Conservation (phyloP, 2,329 filamentous ascomycete genomes). For the Thelonectria olida region DNA sequence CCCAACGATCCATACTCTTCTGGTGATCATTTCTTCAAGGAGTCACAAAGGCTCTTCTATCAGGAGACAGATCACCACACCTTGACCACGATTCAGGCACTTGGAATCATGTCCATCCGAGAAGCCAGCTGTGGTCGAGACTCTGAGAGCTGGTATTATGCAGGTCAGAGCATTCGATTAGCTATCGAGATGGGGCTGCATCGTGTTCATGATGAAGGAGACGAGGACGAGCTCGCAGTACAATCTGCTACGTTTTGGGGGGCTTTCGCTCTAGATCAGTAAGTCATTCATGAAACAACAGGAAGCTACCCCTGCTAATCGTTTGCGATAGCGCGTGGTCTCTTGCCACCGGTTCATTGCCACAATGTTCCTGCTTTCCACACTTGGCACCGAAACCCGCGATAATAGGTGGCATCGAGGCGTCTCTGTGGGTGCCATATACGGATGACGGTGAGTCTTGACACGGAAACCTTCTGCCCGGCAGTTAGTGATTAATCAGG, state of each 20-base stretch:
- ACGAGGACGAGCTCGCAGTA: conserved; percentile 66
- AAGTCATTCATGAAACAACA: conserved; percentile 43
- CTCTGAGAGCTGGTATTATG: conserved; percentile 77
- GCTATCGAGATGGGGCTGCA: conserved; percentile 78
- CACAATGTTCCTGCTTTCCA: conserved; percentile 66
- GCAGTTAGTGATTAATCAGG: background rate
- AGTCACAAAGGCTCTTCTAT: conserved; percentile 69
- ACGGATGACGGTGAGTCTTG: conserved; percentile 63
- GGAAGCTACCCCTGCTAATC: conserved; percentile 19
- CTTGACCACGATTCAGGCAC: conserved; percentile 77
- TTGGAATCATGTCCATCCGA: conserved; percentile 79
- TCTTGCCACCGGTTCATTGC: conserved; percentile 68
- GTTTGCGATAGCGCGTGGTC: conserved; percentile 66
- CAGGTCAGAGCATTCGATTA: conserved; percentile 76
- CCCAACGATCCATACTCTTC: conserved; percentile 70
- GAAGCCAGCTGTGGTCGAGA: conserved; percentile 78
- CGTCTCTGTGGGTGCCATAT: conserved; percentile 67
- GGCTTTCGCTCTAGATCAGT: conserved; percentile 71
- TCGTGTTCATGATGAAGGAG: conserved; percentile 56
- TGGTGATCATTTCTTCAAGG: conserved; percentile 79
- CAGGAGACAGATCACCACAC: conserved; percentile 67
- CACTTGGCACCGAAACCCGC: conserved; percentile 67
- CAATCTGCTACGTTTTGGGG: conserved; percentile 70
- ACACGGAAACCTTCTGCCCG: background rate
- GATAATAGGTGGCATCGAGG: conserved; percentile 68